Conservation (phyloP, 495 filamentous ascomycete genomes). For the Thermothielavioides terrestris region DNA sequence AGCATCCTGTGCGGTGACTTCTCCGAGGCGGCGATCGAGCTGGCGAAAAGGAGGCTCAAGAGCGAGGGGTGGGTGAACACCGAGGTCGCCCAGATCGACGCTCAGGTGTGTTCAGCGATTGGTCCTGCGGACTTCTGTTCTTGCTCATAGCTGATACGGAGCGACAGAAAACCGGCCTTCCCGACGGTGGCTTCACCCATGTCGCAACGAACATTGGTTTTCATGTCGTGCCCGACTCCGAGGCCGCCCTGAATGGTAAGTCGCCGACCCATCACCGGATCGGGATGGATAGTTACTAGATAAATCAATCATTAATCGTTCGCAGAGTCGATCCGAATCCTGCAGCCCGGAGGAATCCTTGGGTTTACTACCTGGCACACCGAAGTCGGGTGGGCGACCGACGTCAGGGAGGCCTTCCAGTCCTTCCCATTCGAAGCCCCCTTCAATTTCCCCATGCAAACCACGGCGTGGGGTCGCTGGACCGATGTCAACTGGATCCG, state of each 20-base stretch:
- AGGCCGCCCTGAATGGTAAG: slow-evolving; percentile 31
- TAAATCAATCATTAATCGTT: slow-evolving; percentile 2
- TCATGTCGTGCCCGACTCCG: slow-evolving; percentile 35
- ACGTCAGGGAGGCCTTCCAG: slow-evolving; percentile 26
- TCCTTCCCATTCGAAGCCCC: slow-evolving; percentile 34
- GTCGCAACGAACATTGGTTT: slow-evolving; percentile 36
- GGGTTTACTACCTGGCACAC: slow-evolving; percentile 33
- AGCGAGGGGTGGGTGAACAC: slow-evolving; percentile 28
- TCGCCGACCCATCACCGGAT: neutral
- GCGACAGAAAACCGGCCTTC: slow-evolving; percentile 25
- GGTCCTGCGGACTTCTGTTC: no score
- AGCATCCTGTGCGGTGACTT: slow-evolving; percentile 34
- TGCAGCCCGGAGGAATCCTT: slow-evolving; percentile 32
- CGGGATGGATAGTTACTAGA: neutral
- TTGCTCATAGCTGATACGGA: neutral
- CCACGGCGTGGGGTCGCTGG: slow-evolving; percentile 28
- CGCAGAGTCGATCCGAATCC: slow-evolving; percentile 30
- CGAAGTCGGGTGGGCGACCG: slow-evolving; percentile 21
- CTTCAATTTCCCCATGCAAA: slow-evolving; percentile 21
- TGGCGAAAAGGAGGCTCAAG: slow-evolving; percentile 21
- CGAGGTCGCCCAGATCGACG: slow-evolving; percentile 28
- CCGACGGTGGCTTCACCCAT: slow-evolving; percentile 28
- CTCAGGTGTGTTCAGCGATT: slow-evolving; percentile 19
- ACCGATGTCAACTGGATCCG: slow-evolving; percentile 30
- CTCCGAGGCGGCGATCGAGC: slow-evolving; percentile 20